Evolutionary conservation across 169 alveolate species (phyloP), one percentile per base, ranked within the genome.

Genomic region (Cryptosporidium andersoni): DNA sequence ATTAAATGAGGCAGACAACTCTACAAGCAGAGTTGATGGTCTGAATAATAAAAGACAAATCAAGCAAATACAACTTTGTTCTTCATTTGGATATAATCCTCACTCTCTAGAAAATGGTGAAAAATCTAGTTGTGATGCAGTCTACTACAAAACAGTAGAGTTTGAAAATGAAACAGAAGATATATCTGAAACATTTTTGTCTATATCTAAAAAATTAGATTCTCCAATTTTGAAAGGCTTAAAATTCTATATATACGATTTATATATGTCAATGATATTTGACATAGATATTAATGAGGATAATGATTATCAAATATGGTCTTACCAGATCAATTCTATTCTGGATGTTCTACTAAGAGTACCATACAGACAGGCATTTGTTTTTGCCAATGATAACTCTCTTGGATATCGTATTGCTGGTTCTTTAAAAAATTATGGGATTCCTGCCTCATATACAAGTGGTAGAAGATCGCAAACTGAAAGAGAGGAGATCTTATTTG

Each of bases 341-440:
- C 39, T 74, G n/a, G 62, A 74, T 56, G 8, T 74, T 42, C 60
- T 74, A 64, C 16, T 74, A 34, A 55, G 51, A 74, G 68, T 74
- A 39, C 68, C 85, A 48, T 91, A 60, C 66, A 80, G 81, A 5
- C 88, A 88, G 62, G 58, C 91, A 12, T 55, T 91, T 45, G 63
- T 91, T 2, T 91, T 91, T 81, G 65, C 90, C n/a, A 91, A 91
- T 82, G 88, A 74, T 16, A 11, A 88, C 62, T 81, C 91, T 9
- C 74, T 88, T 62, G 89, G 91, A 25, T 74, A 74, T 53, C 55
- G 60, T 14, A 47, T 74, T 34, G 60, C 62, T 40, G 64, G 62
- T 3, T 64, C 91, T 16, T 64, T 90, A 49, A 81, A 88, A 12
- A 53, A 80, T 7, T 53, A 80, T 5, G 82, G 64, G 43, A 40